phyloP scores from a whole-genome alignment of 768 basidiomycete genomes.

The Mycena albidolilacea region DNA sequence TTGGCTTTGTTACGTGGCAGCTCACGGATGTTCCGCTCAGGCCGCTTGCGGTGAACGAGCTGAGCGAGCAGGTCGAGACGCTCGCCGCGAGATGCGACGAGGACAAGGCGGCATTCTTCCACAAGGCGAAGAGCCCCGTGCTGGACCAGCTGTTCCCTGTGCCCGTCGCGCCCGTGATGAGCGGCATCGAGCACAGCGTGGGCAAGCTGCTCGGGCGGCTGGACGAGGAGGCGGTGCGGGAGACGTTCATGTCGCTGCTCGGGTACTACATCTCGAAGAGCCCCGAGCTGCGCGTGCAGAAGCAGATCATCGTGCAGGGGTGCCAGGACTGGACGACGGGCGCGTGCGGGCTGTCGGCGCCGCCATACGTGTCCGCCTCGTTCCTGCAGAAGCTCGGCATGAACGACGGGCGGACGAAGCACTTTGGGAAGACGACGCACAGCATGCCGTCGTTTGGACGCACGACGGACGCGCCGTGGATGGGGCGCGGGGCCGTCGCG shows the following conservation, averaged over 20 bases:
- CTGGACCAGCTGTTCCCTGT: constrained; percentile 26
- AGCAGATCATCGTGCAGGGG: constrained; percentile 65
- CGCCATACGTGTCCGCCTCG: constrained; percentile 66
- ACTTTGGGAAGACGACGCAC: constrained; percentile 29
- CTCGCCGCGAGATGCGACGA: constrained; percentile 67
- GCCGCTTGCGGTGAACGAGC: constrained; percentile 63
- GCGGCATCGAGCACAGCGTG: constrained; percentile 49
- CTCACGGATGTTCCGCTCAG: constrained; percentile 81
- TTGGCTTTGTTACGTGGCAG: constrained; percentile 73
- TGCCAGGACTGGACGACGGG: constrained; percentile 74
- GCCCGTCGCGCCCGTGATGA: constrained; percentile 40
- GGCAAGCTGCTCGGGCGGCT: constrained; percentile 51
- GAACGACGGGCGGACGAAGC: constrained; percentile 40
- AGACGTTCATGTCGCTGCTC: constrained; percentile 76
- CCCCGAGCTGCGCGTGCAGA: constrained; percentile 61
- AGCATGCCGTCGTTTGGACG: neutral
- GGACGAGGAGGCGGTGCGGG: constrained; percentile 67
- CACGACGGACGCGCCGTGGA: constrained; percentile 18
- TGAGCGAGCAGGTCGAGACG: constrained; percentile 59
- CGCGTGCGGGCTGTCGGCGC: constrained; percentile 63
- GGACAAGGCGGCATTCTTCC: constrained; percentile 55
- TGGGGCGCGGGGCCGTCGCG: constrained; percentile 17
- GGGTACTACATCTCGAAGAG: constrained; percentile 79
- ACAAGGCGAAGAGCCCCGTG: constrained; percentile 6
- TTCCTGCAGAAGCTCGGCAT: constrained; percentile 64